Base-by-base conservation (phyloP, 768 basidiomycete species). In the Holtermanniella nyarrowii region DNA sequence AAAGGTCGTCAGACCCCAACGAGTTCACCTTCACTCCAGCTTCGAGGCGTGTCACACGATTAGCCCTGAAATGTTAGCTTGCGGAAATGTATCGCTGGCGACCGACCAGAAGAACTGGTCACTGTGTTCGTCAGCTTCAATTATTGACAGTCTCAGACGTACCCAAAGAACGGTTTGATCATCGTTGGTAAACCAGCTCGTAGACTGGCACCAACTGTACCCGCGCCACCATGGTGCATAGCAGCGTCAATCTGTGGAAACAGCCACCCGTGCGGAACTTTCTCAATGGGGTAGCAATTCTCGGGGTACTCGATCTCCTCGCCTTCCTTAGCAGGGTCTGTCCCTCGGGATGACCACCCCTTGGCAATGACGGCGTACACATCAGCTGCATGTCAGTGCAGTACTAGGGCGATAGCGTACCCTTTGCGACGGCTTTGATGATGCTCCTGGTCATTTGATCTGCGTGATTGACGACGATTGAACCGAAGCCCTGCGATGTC, bases 111-210 rank as follows among this genome's bases (percentile, higher is more conserved):
- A 63, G 53, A 44, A 60, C 41, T 63, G 61, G 47, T 66, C 61
- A 37, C 31, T 37, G 31, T 37, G 31, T 7, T 7, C 31, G 31
- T 37, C 16, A 37, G 31, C 31, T 7, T 7, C 31, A 7, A 37
- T 16, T 7, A 37, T 37, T 37, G 31, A 37, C n/a, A n/a, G n/a
- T n/a, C n/a, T n/a, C n/a, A n/a, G n/a, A n/a, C 31, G 7, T 16
- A 37, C 50, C 81, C 82, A 60, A 83, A 84, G 79, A 79, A 84
- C 1, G 82, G 82, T 57, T 79, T 80, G 62, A 84, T 83, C 52
- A 83, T 57, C 1, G 82, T 84, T 1, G 82, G 82, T 26, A 82
- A 75, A 1, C 82, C 81, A 31, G 79, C 78, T 63, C 77, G 60
- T 22, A 84, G 69, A 62, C 79, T 80, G 1, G 82, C 82, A 0